Evolutionary conservation across 768 basidiomycete species (phyloP), one percentile per base, ranked within the genome.

Genomic region (Leucosporidium yakuticum): DNA sequence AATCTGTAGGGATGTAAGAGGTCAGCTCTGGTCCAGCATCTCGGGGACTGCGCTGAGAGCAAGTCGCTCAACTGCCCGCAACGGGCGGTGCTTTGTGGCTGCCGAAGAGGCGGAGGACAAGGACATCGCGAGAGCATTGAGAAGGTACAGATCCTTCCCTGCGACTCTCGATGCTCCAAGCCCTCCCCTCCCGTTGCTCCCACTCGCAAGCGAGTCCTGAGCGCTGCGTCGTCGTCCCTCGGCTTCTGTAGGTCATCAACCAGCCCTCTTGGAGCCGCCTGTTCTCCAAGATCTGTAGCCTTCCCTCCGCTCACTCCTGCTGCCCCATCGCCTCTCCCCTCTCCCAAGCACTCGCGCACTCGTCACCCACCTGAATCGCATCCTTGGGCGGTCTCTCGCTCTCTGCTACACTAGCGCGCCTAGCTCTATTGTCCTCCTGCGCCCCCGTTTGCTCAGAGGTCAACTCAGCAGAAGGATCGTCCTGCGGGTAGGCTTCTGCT

Each of bases 1-100:
- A 71, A 99, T 97, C 93, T 96, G 78, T 51, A 51, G 21, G 50
- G 50, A n/a, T 51, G 25, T 14, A 9, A 51, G 25, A 23, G 47
- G 44, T 60, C 39, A 60, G 44, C 32, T 23, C 55, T 17, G 32
- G 23, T 12, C 12, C 29, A 29, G 25, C 27, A 14, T 54, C 14
- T 20, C 27, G 31, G 27, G 27, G 53, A 29, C 53, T 15, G 53
- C 31, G 23, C 14, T 27, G 27, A 27, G 7, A 29, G n/a, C n/a
- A n/a, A n/a, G 7, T 31, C 31, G 27, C 53, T 29, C 31, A 14
- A 29, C 53, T n/a, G n/a, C n/a, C n/a, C n/a, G n/a, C n/a, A n/a
- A n/a, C n/a, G n/a, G n/a, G n/a, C n/a, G n/a, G n/a, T n/a, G n/a
- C n/a, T n/a, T n/a, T n/a, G n/a, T n/a, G n/a, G n/a, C n/a, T n/a